A percentile compares a stretch with the other conserved stretches of the same genome.
Evolutionary conservation across 163 green algal species (phyloP).

Genomic region (Scenedesmus sp.): DNA sequence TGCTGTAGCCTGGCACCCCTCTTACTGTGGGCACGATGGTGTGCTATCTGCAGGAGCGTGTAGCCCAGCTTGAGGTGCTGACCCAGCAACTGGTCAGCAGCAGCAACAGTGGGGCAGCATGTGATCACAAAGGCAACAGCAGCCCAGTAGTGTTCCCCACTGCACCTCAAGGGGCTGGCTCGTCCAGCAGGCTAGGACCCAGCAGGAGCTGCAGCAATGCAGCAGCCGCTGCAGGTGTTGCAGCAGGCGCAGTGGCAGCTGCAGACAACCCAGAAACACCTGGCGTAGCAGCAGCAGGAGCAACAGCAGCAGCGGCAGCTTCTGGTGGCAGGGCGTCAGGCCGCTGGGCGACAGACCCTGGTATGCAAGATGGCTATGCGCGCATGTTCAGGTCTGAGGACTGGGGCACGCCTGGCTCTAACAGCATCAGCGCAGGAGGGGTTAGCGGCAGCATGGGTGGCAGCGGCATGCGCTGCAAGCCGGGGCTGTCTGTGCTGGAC

Average conservation of each 20-base stretch:
- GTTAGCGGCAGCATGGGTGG: not conserved
- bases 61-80: conserved; percentile 9
- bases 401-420: not conserved
- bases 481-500: not conserved
- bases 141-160: not conserved
- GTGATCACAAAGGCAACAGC: not conserved
- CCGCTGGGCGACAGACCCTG: not conserved
- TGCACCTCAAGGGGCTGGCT: not conserved
- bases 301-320: not conserved
- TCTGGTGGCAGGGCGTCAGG: not conserved
- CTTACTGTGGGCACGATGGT: not conserved
- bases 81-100: not conserved
- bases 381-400: conserved; percentile 35
- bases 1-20: not conserved
- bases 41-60: conserved; percentile 27
- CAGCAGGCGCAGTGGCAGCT: not conserved
- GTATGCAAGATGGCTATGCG: not conserved
- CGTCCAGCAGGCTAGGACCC: not conserved
- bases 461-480: not conserved
- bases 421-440: not conserved
- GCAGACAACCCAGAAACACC: not conserved
- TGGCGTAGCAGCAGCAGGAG: not conserved
- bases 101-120: conserved; percentile 11
- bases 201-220: conserved; percentile 11
- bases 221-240: not conserved